Percentiles rank a stretch among this genome's conserved stretches.
phyloP scores from a whole-genome alignment of 176 grass and related monocot species.

The Eleusine coracana region DNA sequence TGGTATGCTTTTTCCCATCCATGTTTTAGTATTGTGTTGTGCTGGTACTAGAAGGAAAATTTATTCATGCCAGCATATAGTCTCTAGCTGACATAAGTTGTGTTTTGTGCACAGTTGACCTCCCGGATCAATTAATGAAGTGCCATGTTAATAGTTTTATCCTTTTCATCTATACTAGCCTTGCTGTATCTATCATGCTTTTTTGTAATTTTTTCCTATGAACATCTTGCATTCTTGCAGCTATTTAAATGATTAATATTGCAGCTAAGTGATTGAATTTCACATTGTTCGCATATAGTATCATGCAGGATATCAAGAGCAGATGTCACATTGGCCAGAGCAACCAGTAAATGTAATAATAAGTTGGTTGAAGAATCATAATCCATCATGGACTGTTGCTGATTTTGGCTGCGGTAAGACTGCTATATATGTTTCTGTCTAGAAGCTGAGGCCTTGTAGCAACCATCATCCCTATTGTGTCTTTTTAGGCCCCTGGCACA shows the following conservation, averaged over 20 bases:
- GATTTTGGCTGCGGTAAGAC: slow-evolving; percentile 97
- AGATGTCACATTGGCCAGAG: slow-evolving; percentile 95
- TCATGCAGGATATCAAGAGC: slow-evolving; percentile 95
- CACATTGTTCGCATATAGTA: slow-evolving; percentile 70
- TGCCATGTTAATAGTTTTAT: neutral
- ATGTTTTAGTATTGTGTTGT: neutral
- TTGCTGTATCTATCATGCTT: neutral
- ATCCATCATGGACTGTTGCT: slow-evolving; percentile 74
- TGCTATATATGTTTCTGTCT: neutral
- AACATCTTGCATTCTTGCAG: neutral
- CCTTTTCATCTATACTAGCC: neutral
- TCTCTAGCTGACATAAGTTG: neutral
- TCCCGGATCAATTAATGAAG: neutral
- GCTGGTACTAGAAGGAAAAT: slow-evolving; percentile 24
- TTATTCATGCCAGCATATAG: neutral
- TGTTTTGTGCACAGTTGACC: slow-evolving; percentile 16
- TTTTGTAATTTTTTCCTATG: slow-evolving; percentile 10
- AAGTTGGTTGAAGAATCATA: slow-evolving; percentile 77
- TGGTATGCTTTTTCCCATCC: slow-evolving; percentile 51
- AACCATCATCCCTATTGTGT: neutral
- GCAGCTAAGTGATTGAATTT: slow-evolving; percentile 25
- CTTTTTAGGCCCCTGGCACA: slow-evolving; percentile 23
- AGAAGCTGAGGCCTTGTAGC: neutral
- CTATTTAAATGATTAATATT: slow-evolving; percentile 14
- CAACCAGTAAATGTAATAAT: slow-evolving; percentile 86